Evolutionary conservation across 768 basidiomycete genomes (phyloP), one percentile per base, ranked within the genome.

Genomic region (Hygrophoropsis aurantiaca): DNA sequence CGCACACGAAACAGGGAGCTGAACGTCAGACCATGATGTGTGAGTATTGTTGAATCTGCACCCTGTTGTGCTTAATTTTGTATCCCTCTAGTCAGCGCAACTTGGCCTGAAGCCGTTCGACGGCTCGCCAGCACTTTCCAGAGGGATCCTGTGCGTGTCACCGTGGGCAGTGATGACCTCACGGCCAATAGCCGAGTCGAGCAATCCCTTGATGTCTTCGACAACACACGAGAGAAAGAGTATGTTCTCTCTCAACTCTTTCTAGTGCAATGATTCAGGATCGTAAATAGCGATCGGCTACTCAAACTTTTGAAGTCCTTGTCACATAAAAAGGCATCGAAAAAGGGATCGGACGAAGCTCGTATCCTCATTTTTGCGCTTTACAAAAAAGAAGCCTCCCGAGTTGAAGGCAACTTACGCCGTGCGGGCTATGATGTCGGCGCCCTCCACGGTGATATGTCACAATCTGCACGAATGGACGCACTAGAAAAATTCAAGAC

Each of bases 61-160:
- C 46, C 39, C 26, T 18, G 26, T 21, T 13, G 25, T 9, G 19
- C 27, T 20, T 2, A 15, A n/a, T 42, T 23, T 3, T 26, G 23
- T 27, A 15, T 10, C 9, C 26, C 23, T 24, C 20, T 55, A 94
- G 92, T 98, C 74, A 97, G 93, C 42, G 97, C 97, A 8, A 99
- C 97, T 7, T 99, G 97, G 97, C 97, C 97, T 0, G 92, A 95
- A 58, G 83, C 89, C 10, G 94, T 99, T 19, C 80, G 94, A 43
- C 75, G 87, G 49, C 75, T 99, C 30, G 97, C 97, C 0, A 78
- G 81, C 57, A 85, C 93, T 9, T 98, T 98, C 72, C 87, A 88
- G 65, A 78, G 77, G 34, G 68, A 88, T 48, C 93, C 95, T 4
- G 77, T 97, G 18, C 80, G 91, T 21, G 85, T 98, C 33, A 97